phyloP scores from a whole-genome alignment of 176 grass and related monocot species.

The Oryza meridionalis region DNA sequence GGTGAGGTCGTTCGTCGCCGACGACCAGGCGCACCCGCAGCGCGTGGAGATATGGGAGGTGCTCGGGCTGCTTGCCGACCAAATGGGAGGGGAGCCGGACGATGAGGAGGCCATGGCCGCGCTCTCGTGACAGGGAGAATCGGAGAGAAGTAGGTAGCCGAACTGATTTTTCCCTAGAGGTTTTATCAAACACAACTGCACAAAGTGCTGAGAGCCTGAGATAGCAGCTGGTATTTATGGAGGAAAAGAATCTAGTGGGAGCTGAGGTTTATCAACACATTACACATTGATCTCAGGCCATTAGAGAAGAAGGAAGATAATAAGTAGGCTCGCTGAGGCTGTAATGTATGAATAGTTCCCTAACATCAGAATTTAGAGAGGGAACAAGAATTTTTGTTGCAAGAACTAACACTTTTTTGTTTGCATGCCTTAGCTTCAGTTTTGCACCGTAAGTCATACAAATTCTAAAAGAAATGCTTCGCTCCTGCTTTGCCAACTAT shows the following conservation, averaged over 20 bases:
- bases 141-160: background rate
- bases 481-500: too few relatives aligned
- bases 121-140: background rate
- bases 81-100: slow-evolving; percentile 50
- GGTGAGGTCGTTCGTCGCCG: slow-evolving; percentile 74
- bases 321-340: background rate
- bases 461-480: too few relatives aligned
- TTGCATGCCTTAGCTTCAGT: background rate
- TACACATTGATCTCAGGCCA: too few relatives aligned
- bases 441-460: too few relatives aligned
- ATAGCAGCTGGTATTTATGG: background rate
- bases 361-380: too few relatives aligned
- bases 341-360: too few relatives aligned
- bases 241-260: background rate
- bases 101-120: background rate
- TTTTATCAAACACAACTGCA: background rate
- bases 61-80: slow-evolving; percentile 54
- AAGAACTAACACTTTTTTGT: background rate
- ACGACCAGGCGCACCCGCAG: slow-evolving; percentile 59
- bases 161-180: background rate
- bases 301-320: background rate
- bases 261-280: too few relatives aligned
- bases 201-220: too few relatives aligned
- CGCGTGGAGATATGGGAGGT: slow-evolving; percentile 64
- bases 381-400: background rate